These are phyloP conservation scores for Polygonum aviculare DNA, from an alignment of 148 eudicot genomes.

Conservation along the genomic window DNA sequence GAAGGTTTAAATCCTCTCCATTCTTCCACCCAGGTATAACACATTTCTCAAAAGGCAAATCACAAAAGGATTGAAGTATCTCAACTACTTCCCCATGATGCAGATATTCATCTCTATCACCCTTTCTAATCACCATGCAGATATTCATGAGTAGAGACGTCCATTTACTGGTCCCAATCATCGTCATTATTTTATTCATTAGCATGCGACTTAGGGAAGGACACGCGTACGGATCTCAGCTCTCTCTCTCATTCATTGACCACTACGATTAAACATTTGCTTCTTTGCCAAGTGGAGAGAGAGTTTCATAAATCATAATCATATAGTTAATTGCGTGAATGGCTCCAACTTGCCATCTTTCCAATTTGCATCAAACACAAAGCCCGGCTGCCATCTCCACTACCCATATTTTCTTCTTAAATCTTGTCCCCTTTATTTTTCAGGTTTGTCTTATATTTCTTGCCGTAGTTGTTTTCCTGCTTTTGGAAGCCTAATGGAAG, in stretches of 20 bases:
- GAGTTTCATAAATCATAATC: too few species aligned
- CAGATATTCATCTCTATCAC: not conserved
- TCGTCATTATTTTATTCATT: not conserved
- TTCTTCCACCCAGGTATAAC: too few species aligned
- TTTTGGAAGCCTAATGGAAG: slow-evolving; percentile 1
- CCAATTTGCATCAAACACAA: not conserved
- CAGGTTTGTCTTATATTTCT: not conserved
- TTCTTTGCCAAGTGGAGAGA: not conserved
- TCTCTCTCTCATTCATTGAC: not conserved
- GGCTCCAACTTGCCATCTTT: not conserved
- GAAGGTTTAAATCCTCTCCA: too few species aligned
- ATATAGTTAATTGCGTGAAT: not conserved
- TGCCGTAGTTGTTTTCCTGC: not conserved
- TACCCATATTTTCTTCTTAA: not conserved
- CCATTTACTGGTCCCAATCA: not conserved
- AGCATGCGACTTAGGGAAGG: not conserved
- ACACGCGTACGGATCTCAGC: not conserved
- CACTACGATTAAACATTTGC: not conserved
- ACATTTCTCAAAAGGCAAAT: too few species aligned
- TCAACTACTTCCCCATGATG: not conserved
- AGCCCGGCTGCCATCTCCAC: not conserved
- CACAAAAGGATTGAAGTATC: not conserved
- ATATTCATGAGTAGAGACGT: not conserved
- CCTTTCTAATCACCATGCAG: not conserved
- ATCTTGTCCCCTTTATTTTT: not conserved